Evolutionary conservation across 768 basidiomycete genomes (phyloP).

Genomic region (Lactarius quietus): DNA sequence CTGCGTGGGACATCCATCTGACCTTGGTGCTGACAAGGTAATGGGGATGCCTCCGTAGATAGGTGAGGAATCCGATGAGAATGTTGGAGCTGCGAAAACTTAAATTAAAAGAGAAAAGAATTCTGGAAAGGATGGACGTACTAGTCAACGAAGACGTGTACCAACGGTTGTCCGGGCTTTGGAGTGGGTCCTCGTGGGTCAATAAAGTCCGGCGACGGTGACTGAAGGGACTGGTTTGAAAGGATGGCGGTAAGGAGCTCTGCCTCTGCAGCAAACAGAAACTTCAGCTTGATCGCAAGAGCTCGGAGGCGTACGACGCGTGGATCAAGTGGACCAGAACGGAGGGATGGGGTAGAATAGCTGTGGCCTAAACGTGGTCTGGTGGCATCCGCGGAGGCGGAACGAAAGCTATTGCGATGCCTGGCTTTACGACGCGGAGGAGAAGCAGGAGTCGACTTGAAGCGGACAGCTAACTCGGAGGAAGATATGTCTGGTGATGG

Average conservation of each 20-base stretch:
- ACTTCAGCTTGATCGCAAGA: slow-evolving; percentile 53
- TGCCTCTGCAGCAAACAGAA: slow-evolving; percentile 53
- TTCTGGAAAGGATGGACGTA: slow-evolving; percentile 34
- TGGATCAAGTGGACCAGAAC: slow-evolving; percentile 42
- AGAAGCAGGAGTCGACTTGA: slow-evolving; percentile 33
- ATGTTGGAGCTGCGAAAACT: slow-evolving; percentile 70
- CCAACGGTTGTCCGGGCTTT: slow-evolving; percentile 32
- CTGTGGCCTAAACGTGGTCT: slow-evolving; percentile 39
- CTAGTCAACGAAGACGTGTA: slow-evolving; percentile 57
- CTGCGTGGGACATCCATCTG: slow-evolving; percentile 69
- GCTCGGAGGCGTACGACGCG: slow-evolving; percentile 48
- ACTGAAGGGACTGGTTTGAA: slow-evolving; percentile 28
- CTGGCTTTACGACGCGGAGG: slow-evolving; percentile 17
- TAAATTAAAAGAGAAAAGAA: background rate
- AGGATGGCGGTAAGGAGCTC: slow-evolving; percentile 32
- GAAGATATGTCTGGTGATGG: slow-evolving; percentile 31
- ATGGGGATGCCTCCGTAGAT: slow-evolving; percentile 55
- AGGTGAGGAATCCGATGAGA: slow-evolving; percentile 74
- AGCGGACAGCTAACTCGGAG: slow-evolving; percentile 28
- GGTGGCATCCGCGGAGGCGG: slow-evolving; percentile 28
- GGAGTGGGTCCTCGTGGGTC: slow-evolving; percentile 39
- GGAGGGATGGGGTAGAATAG: slow-evolving; percentile 47
- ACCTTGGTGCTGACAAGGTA: slow-evolving; percentile 36
- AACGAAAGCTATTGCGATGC: slow-evolving; percentile 22
- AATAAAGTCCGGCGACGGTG: slow-evolving; percentile 32